phyloP scores from a whole-genome alignment of 176 grass and related monocot genomes.

The Echinochloa phyllopogon region DNA sequence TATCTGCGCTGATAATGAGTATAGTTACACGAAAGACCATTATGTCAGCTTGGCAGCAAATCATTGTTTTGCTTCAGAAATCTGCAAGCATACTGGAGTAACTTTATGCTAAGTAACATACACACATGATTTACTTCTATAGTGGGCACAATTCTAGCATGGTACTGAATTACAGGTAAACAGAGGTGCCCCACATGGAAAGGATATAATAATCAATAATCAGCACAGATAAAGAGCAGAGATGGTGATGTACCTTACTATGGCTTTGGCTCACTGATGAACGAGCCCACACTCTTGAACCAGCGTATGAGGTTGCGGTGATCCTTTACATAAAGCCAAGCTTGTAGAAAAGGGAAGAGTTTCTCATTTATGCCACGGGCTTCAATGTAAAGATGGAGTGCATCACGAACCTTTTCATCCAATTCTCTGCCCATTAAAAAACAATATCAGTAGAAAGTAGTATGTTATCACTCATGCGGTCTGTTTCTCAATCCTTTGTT shows the following conservation, averaged over 20 bases:
- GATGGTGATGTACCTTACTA: slow-evolving; percentile 43
- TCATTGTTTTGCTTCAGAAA: neutral
- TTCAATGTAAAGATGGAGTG: slow-evolving; percentile 88
- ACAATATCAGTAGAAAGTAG: neutral
- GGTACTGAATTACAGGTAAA: neutral
- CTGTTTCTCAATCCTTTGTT: neutral
- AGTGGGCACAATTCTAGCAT: neutral
- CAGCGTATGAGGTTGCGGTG: slow-evolving; percentile 89
- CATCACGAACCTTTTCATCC: slow-evolving; percentile 89
- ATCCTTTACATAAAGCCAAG: slow-evolving; percentile 98
- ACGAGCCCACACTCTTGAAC: slow-evolving; percentile 76
- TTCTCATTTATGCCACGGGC: slow-evolving; percentile 87
- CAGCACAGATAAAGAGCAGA: neutral
- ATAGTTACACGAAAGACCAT: neutral
- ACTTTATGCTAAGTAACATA: neutral
- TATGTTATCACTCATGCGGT: neutral
- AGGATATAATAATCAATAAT: neutral
- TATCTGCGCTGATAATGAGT: too few relatives aligned
- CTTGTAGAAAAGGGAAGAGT: slow-evolving; percentile 94
- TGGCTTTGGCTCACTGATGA: slow-evolving; percentile 66
- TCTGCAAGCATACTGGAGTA: neutral
- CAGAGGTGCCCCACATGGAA: neutral
- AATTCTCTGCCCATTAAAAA: slow-evolving; percentile 68
- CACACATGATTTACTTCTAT: neutral
- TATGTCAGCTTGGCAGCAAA: neutral